Evolutionary conservation across 306 rosid genomes (phyloP).

Genomic region (Lupinus albus): DNA sequence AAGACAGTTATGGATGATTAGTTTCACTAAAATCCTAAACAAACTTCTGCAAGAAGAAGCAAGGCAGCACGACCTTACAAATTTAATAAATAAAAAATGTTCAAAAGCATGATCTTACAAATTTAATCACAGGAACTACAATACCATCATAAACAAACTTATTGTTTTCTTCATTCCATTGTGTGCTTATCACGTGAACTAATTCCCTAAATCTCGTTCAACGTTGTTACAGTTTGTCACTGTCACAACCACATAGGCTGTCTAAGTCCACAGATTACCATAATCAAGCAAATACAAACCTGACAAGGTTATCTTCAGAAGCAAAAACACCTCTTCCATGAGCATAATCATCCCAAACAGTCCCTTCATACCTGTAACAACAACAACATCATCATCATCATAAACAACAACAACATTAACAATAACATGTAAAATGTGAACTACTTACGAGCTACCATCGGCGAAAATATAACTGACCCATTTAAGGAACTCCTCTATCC

Average conservation of each 20-base stretch:
- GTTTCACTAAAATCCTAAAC: too few species aligned
- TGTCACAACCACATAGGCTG: neutral
- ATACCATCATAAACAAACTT: slow-evolving; percentile 5
- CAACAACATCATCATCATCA: neutral
- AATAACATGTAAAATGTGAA: neutral
- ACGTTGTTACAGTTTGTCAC: neutral
- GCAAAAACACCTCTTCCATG: slow-evolving; percentile 92
- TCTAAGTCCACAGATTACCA: slow-evolving; percentile 6
- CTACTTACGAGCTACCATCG: slow-evolving; percentile 84
- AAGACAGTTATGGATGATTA: neutral
- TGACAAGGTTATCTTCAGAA: slow-evolving; percentile 67
- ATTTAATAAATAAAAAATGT: too few species aligned
- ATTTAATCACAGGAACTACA: too few species aligned
- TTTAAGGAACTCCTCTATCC: slow-evolving; percentile 87
- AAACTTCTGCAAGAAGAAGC: too few species aligned
- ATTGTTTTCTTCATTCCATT: neutral
- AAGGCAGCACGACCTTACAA: too few species aligned
- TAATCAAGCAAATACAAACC: slow-evolving; percentile 57
- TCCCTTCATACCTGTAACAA: slow-evolving; percentile 83
- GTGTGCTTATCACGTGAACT: neutral
- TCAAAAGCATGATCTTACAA: too few species aligned
- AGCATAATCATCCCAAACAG: slow-evolving; percentile 96
- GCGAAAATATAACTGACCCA: slow-evolving; percentile 91
- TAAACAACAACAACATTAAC: neutral
- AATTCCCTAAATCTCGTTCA: neutral